phyloP scores from a whole-genome alignment of 306 rosid genomes.

The Cercis canadensis region DNA sequence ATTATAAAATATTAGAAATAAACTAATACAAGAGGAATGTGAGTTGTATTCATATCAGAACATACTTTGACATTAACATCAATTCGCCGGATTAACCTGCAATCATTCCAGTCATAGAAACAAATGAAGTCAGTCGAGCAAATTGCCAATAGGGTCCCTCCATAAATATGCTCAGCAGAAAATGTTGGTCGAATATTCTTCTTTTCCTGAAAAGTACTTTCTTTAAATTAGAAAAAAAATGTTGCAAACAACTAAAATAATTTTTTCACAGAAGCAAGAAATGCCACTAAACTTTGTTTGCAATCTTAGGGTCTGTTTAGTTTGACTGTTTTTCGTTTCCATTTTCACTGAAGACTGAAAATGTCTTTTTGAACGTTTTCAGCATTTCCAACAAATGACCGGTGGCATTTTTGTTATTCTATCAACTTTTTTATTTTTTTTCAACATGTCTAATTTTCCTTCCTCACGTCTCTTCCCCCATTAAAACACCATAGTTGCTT shows the following conservation, averaged over 20 bases:
- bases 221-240: not conserved
- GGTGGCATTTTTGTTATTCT: too few species aligned
- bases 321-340: too few species aligned
- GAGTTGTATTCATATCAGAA: conserved; percentile 9
- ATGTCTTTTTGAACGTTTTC: too few species aligned
- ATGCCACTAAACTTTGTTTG: not conserved
- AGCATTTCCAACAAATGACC: too few species aligned
- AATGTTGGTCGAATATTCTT: conserved; percentile 65
- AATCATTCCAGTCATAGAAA: conserved; percentile 68
- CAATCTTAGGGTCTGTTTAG: too few species aligned
- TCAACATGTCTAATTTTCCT: too few species aligned
- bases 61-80: conserved; percentile 71
- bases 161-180: conserved; percentile 58
- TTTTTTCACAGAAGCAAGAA: not conserved
- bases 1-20: not conserved
- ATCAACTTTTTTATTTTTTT: too few species aligned
- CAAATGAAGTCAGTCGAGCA: conserved; percentile 72
- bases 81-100: conserved; percentile 66
- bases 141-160: conserved; percentile 62
- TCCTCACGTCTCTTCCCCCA: too few species aligned
- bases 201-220: conserved; percentile 54
- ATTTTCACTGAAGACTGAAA: too few species aligned
- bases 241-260: not conserved
- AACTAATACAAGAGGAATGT: conserved; percentile 5
- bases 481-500: too few species aligned